Conservation (phyloP, 805 yeast species). For the Yarrowia sp. region DNA sequence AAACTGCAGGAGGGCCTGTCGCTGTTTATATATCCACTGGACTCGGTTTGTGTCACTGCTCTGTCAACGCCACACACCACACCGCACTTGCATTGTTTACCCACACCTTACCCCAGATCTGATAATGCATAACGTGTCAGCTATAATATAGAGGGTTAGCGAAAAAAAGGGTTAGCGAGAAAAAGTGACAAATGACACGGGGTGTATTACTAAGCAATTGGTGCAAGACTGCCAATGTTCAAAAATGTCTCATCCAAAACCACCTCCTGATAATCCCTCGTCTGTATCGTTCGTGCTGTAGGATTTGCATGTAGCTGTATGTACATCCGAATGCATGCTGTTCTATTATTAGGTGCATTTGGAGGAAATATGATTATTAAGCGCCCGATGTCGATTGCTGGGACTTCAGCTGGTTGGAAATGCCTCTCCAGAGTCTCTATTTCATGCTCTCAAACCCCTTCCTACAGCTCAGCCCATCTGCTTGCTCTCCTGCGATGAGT, state of each 20-base stretch:
- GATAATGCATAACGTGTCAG: slow-evolving; percentile 20
- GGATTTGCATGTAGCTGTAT: not conserved
- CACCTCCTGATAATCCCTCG: slow-evolving; percentile 11
- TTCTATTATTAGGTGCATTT: slow-evolving; percentile 14
- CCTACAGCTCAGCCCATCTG: too few relatives aligned
- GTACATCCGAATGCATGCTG: not conserved
- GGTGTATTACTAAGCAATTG: too few relatives aligned
- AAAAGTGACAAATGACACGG: too few relatives aligned
- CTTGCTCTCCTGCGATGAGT: too few relatives aligned
- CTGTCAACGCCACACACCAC: not conserved
- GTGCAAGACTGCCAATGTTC: too few relatives aligned
- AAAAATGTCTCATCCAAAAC: not conserved
- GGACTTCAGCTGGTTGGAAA: not conserved
- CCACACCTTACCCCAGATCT: slow-evolving; percentile 16
- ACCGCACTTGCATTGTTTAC: too few relatives aligned
- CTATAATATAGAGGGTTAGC: not conserved
- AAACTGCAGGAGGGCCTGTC: too few relatives aligned
- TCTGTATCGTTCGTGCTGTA: not conserved
- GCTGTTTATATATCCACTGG: not conserved
- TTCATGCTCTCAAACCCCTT: too few relatives aligned
- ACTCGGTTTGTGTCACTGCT: not conserved
- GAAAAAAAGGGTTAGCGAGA: too few relatives aligned
- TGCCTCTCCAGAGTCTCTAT: too few relatives aligned
- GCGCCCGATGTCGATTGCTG: too few relatives aligned
- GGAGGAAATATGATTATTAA: not conserved